Evolutionary conservation across 345 rosid species (phyloP).

Genomic region (Theobroma cacao): DNA sequence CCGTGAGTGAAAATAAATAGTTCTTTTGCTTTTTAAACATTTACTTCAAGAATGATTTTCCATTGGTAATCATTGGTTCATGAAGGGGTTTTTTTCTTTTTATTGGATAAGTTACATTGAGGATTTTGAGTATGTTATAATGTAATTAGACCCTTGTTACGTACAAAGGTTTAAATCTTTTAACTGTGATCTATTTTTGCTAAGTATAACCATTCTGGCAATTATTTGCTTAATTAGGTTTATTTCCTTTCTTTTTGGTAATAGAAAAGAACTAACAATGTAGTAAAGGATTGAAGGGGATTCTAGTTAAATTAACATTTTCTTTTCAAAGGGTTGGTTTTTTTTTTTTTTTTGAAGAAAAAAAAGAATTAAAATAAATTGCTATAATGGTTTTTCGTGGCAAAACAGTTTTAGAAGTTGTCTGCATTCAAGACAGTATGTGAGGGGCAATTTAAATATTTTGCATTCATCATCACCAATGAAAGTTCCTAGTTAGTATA

Average conservation of each 20-base stretch:
- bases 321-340: not conserved
- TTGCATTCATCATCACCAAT: not conserved
- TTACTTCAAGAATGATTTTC: not conserved
- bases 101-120: no score
- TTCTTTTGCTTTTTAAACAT: not conserved
- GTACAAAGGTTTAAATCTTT: no score
- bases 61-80: not conserved
- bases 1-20: no score
- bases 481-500: not conserved
- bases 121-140: not conserved
- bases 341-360: no score
- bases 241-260: not conserved
- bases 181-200: not conserved
- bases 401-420: no score
- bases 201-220: no score
- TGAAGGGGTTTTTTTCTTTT: no score
- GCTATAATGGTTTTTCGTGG: no score
- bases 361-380: no score
- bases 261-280: not conserved
- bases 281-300: not conserved
- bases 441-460: not conserved
- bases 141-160: not conserved
- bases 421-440: no score
- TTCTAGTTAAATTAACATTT: not conserved
- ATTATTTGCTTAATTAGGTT: not conserved